These are phyloP conservation scores for Neoboletus magnificus DNA, from an alignment of 768 basidiomycete genomes.

Conservation along the genomic window DNA sequence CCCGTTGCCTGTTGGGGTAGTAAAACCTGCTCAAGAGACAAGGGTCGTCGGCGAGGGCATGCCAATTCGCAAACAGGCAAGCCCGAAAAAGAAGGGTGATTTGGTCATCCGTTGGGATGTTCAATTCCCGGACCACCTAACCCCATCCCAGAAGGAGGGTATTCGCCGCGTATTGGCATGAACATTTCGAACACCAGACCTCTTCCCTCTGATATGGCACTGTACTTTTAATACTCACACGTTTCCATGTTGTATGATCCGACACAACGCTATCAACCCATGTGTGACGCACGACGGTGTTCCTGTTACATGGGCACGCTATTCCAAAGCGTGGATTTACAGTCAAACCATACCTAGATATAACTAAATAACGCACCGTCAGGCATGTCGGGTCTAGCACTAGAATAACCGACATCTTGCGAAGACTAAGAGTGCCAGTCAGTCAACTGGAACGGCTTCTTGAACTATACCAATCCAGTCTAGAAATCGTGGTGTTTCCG, in stretches of 20 bases:
- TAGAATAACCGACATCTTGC: neutral
- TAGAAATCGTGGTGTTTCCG: neutral
- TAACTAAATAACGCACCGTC: neutral
- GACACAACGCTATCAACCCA: neutral
- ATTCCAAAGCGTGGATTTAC: neutral
- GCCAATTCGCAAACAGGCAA: constrained; percentile 83
- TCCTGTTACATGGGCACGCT: neutral
- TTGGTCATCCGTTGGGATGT: constrained; percentile 81
- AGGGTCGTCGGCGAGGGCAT: constrained; percentile 77
- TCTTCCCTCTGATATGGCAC: constrained; percentile 5
- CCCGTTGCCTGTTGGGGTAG: constrained; percentile 57
- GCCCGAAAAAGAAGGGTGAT: constrained; percentile 74
- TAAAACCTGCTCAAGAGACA: constrained; percentile 77
- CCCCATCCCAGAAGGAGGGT: constrained; percentile 75
- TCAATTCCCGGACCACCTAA: constrained; percentile 75
- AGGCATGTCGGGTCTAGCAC: neutral
- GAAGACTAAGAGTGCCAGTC: neutral
- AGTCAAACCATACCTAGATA: neutral
- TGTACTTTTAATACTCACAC: constrained; percentile 11
- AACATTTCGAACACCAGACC: constrained; percentile 3
- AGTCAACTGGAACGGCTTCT: neutral
- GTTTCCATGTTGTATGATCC: constrained; percentile 2
- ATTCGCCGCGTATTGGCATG: constrained; percentile 62
- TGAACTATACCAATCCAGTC: neutral
- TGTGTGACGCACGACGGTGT: neutral